Evolutionary conservation across 805 yeast species (phyloP).

Genomic region (Brettanomyces sp.): DNA sequence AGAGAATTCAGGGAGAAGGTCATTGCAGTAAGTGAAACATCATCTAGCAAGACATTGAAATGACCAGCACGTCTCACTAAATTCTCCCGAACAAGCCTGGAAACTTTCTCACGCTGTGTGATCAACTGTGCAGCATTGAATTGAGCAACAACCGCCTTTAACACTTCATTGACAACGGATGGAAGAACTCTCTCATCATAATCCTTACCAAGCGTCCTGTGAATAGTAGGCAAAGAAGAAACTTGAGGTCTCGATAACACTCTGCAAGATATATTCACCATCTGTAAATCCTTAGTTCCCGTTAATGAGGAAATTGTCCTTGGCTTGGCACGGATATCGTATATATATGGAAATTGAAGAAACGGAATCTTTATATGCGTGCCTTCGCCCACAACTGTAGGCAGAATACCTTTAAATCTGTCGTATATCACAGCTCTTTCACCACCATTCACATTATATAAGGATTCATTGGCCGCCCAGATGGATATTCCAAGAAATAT

Average conservation of each 20-base stretch:
- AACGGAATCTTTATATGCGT: constrained; percentile 93
- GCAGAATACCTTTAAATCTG: constrained; percentile 75
- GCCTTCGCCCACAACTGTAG: constrained; percentile 82
- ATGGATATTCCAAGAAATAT: constrained; percentile 51
- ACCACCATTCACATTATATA: constrained; percentile 95
- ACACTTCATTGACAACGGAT: constrained; percentile 92
- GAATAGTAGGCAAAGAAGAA: constrained; percentile 68
- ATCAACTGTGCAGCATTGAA: constrained; percentile 96
- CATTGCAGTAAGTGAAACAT: constrained; percentile 94
- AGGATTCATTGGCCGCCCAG: constrained; percentile 41
- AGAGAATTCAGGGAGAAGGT: constrained; percentile 97
- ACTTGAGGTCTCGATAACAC: constrained; percentile 87
- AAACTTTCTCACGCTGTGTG: constrained; percentile 97
- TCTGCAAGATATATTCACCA: constrained; percentile 99
- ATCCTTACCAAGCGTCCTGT: constrained; percentile 86
- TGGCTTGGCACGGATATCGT: constrained; percentile 95
- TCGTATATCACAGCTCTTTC: constrained; percentile 94
- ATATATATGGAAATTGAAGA: constrained; percentile 85
- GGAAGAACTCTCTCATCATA: constrained; percentile 97
- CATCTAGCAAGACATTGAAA: constrained; percentile 83
- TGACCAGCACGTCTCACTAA: constrained; percentile 84
- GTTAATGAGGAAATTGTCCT: constrained; percentile 92
- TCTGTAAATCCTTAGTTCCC: constrained; percentile 96
- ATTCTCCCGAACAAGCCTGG: constrained; percentile 83
- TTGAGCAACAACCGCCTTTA: constrained; percentile 95